Evolutionary conservation across 441 rosid species (phyloP).

Genomic region (Pelargonium myrrhifolium): DNA sequence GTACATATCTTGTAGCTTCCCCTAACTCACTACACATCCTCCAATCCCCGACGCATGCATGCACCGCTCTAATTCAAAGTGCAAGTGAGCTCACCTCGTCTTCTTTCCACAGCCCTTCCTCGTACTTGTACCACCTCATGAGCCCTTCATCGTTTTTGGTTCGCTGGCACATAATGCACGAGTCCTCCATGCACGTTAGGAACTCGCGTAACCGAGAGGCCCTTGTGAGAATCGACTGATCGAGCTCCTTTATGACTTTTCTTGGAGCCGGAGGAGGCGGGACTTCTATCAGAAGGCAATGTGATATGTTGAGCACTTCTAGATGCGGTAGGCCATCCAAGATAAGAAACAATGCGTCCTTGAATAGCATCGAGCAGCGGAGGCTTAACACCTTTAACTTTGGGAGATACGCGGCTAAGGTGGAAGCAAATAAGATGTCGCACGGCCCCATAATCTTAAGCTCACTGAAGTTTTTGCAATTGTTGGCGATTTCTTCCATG

Average conservation of each 20-base stretch:
- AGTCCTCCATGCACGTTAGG: slow-evolving; percentile 53
- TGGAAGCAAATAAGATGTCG: slow-evolving; percentile 44
- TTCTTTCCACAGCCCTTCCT: slow-evolving; percentile 70
- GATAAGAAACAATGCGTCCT: slow-evolving; percentile 47
- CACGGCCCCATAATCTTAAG: slow-evolving; percentile 88
- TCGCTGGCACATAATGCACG: slow-evolving; percentile 69
- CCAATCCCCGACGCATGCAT: too few species aligned
- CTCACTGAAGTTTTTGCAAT: slow-evolving; percentile 54
- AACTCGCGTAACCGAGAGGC: slow-evolving; percentile 51
- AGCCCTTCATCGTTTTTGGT: slow-evolving; percentile 67
- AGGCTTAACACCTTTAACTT: slow-evolving; percentile 60
- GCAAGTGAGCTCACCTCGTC: slow-evolving; percentile 66
- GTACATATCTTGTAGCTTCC: slow-evolving; percentile 6
- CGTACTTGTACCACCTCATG: slow-evolving; percentile 83
- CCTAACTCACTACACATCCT: not conserved
- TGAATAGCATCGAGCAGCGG: slow-evolving; percentile 48
- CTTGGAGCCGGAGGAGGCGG: slow-evolving; percentile 30
- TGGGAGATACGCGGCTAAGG: slow-evolving; percentile 41
- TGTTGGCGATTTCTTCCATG: slow-evolving; percentile 58
- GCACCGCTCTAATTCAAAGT: slow-evolving; percentile 29
- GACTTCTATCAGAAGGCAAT: slow-evolving; percentile 50
- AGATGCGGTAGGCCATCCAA: slow-evolving; percentile 48
- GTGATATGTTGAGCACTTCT: slow-evolving; percentile 82
- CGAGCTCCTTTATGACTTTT: slow-evolving; percentile 43
- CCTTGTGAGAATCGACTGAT: slow-evolving; percentile 42